Conservation (phyloP, 768 basidiomycete species). For the Boletus subparvulus region DNA sequence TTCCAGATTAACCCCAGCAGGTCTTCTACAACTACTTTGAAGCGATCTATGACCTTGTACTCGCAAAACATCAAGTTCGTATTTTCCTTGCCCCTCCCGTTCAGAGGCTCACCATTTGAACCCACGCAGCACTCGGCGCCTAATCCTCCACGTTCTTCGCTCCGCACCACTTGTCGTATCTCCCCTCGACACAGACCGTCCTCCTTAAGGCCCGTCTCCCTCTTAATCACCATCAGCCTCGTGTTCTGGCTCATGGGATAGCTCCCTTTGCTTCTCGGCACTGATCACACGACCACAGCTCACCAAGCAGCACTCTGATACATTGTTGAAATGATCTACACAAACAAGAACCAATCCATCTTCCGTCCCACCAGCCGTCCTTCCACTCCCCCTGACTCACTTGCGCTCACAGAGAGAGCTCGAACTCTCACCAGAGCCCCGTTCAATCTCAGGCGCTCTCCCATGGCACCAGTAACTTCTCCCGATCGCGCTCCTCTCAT, state of each 20-base stretch:
- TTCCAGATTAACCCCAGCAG: constrained; percentile 6
- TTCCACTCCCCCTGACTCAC: constrained; percentile 39
- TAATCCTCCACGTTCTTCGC: constrained; percentile 48
- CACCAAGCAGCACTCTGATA: neutral
- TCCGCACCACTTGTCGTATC: constrained; percentile 59
- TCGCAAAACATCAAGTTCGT: constrained; percentile 33
- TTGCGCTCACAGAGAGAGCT: constrained; percentile 41
- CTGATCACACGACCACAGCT: constrained; percentile 31
- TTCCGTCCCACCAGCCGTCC: constrained; percentile 67
- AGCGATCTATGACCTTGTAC: constrained; percentile 56
- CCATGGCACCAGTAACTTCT: constrained; percentile 36
- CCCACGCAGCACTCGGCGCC: constrained; percentile 22
- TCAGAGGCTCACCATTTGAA: constrained; percentile 1
- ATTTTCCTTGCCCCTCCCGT: neutral
- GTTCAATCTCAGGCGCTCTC: constrained; percentile 58
- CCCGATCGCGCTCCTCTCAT: constrained; percentile 45
- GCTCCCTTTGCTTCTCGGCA: constrained; percentile 18
- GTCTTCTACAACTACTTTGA: constrained; percentile 11
- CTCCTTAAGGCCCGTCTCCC: constrained; percentile 57
- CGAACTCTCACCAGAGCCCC: constrained; percentile 60
- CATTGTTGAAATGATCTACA: constrained; percentile 50
- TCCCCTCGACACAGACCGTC: constrained; percentile 70
- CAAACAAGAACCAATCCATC: constrained; percentile 66
- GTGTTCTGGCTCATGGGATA: constrained; percentile 43
- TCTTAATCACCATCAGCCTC: constrained; percentile 3